phyloP scores from a whole-genome alignment of 371 early-diverging fungal genomes.

The Umbelopsis sp. region DNA sequence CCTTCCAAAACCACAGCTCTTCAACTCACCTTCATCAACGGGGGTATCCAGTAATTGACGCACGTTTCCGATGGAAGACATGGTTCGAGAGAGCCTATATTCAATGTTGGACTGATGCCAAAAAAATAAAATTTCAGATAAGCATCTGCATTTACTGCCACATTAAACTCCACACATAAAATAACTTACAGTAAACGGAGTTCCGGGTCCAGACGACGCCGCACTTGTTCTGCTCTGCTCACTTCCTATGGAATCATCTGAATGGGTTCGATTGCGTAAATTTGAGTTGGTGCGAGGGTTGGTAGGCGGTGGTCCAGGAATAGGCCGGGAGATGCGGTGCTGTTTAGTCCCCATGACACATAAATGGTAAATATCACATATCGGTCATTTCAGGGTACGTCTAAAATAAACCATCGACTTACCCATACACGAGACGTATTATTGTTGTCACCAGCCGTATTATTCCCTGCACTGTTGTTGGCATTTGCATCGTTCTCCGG shows the following conservation, averaged over 20 bases:
- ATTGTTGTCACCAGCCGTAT: background rate
- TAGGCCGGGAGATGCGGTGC: constrained; percentile 8
- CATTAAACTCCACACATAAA: no score
- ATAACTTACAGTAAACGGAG: constrained; percentile 41
- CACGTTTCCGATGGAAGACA: constrained; percentile 49
- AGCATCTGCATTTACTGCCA: background rate
- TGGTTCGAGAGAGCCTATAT: constrained; percentile 46
- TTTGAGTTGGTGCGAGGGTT: constrained; percentile 1
- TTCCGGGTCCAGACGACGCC: constrained; percentile 19
- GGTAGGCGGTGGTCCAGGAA: constrained; percentile 4
- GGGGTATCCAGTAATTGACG: constrained; percentile 42
- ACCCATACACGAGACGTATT: constrained; percentile 10
- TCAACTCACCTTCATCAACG: constrained; percentile 28
- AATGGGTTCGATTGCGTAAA: background rate
- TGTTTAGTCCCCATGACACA: background rate
- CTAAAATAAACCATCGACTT: background rate
- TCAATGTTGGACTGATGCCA: constrained; percentile 42
- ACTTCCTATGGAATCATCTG: constrained; percentile 2
- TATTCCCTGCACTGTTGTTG: background rate
- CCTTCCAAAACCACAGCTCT: background rate
- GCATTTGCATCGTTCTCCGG: background rate
- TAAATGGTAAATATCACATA: background rate
- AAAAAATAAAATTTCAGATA: background rate
- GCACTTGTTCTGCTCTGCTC: constrained; percentile 3
- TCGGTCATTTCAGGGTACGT: no score